Evolutionary conservation across 176 grass and related monocot genomes (phyloP), one percentile per base, ranked within the genome.

Genomic region (Olyra latifolia): DNA sequence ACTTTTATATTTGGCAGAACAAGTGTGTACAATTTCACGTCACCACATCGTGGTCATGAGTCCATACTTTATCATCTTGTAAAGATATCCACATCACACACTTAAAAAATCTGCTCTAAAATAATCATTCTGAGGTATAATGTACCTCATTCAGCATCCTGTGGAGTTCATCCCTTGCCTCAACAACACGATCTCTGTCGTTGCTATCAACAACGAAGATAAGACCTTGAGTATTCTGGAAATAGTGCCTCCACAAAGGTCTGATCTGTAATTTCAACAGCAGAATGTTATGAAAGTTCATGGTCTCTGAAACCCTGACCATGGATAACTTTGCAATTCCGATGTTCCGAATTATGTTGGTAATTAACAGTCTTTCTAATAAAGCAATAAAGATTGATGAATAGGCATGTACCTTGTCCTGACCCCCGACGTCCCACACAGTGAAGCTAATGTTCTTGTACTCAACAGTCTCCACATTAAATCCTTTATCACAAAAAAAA

Each of bases 361-460:
- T 45, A 23, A 45, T 67, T 42, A 30, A 55, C 4, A 66, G n/a
- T n/a, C 3, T 66, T 74, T 83, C 32, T 49, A 41, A 60, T 75
- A 43, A 80, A 46, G 9, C 0, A 66, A 53, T 40, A 17, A 66
- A 27, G 2, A 35, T 35, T 35, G 32, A 35, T 3, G 52, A 69
- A 48, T 14, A 62, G 50, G 7, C 10, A 59, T 39, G 44, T 81
- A 91, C 91, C 91, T 94, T 94, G 78, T 94, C 91, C 75, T 94
- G 91, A 81, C 91, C 88, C 78, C 88, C 91, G 0, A 94, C 91
- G 86, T 94, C 91, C 91, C 91, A 94, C 15, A 94, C 91, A 61
- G 88, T 94, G 85, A 94, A 94, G 79, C 91, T 94, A 76, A 94
- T 94, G 82, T 94, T 94, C 82, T 94, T 94, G 78, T 94, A 94